Evolutionary conservation across 768 basidiomycete genomes (phyloP).

Genomic region (Naganishia randhawae): DNA sequence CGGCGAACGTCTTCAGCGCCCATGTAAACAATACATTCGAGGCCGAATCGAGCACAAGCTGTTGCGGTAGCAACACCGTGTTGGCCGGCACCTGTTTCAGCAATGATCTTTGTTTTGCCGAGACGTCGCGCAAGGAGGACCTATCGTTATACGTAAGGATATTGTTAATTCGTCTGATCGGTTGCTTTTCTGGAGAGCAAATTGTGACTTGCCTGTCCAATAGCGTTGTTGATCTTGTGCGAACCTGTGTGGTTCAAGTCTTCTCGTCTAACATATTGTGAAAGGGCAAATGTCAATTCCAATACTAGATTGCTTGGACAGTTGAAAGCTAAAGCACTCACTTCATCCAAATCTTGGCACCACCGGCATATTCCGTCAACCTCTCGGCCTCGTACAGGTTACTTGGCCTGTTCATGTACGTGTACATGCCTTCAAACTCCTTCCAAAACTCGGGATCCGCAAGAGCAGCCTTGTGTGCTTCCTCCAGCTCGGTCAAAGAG

Average conservation of each 20-base stretch:
- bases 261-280: constrained; percentile 41
- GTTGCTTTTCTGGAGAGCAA: constrained; percentile 9
- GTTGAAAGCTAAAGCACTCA: too few species aligned
- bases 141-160: constrained; percentile 51
- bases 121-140: constrained; percentile 88
- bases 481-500: constrained; percentile 79
- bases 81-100: constrained; percentile 97
- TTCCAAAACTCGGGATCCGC: constrained; percentile 87
- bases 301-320: too few species aligned
- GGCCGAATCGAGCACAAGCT: constrained; percentile 90
- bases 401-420: constrained; percentile 92
- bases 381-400: constrained; percentile 86
- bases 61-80: constrained; percentile 99
- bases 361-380: constrained; percentile 81
- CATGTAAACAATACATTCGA: constrained; percentile 97
- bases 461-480: constrained; percentile 80
- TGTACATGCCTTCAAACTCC: constrained; percentile 79
- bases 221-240: constrained; percentile 98
- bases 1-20: constrained; percentile 93
- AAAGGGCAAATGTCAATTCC: not conserved
- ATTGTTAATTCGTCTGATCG: not conserved
- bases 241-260: constrained; percentile 87
- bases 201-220: constrained; percentile 68
- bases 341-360: constrained; percentile 97
- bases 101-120: constrained; percentile 95